These are phyloP conservation scores for Globisporangium sylvaticum DNA, from an alignment of 352 stramenopile species.

Conservation along the genomic window DNA sequence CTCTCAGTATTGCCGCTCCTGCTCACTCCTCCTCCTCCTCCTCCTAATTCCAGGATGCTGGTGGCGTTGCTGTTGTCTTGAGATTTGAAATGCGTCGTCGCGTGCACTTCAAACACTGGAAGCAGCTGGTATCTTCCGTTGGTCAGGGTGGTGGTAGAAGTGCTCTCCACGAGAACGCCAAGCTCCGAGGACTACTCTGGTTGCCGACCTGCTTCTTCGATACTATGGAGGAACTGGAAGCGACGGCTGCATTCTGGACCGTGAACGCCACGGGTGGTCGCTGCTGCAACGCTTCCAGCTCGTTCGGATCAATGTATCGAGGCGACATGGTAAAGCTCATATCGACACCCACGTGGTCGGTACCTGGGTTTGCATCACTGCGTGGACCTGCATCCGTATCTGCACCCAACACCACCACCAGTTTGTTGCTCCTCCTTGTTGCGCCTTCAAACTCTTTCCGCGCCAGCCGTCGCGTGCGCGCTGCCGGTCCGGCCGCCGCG, in stretches of 20 bases:
- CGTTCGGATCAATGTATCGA: constrained; percentile 25
- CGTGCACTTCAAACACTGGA: constrained; percentile 22
- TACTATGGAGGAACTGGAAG: neutral
- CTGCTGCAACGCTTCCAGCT: constrained; percentile 31
- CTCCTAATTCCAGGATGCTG: constrained; percentile 1
- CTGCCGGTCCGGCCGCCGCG: neutral
- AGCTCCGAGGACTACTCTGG: constrained; percentile 27
- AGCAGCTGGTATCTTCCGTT: constrained; percentile 19
- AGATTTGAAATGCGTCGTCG: constrained; percentile 28
- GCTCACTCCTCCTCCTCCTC: neutral
- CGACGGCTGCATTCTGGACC: constrained; percentile 25
- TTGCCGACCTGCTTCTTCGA: constrained; percentile 14
- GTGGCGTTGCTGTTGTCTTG: neutral
- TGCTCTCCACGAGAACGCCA: constrained; percentile 10
- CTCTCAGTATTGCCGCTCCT: constrained; percentile 5
- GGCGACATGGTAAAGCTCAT: constrained; percentile 27
- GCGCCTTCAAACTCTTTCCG: constrained; percentile 7
- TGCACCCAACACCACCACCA: neutral
- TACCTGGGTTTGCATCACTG: neutral
- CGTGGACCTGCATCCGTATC: neutral
- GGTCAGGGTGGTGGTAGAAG: neutral
- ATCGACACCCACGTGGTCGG: constrained; percentile 1
- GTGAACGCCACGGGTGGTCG: constrained; percentile 37
- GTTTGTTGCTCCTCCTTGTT: neutral
- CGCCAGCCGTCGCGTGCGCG: constrained; percentile 13